These are phyloP conservation scores for Trichoderma hamatum DNA, from an alignment of 2,329 filamentous ascomycete species.

Conservation along the genomic window DNA sequence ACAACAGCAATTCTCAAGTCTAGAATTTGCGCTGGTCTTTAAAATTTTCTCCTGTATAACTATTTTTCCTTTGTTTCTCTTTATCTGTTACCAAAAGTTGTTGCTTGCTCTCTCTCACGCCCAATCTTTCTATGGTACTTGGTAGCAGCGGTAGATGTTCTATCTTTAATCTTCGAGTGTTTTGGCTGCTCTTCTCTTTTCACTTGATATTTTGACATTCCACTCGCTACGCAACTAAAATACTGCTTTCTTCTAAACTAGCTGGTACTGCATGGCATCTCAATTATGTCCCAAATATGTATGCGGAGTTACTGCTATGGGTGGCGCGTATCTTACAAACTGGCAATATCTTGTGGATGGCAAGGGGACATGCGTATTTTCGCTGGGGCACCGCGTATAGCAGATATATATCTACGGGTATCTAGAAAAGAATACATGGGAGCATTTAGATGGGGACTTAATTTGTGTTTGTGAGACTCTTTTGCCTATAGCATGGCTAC, in stretches of 20 bases:
- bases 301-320: background rate
- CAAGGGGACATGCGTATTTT: background rate
- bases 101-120: background rate
- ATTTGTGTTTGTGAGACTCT: background rate
- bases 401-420: background rate
- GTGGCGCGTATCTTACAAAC: background rate
- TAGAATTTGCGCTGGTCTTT: constrained; percentile 5
- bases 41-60: background rate
- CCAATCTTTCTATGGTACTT: background rate
- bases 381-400: background rate
- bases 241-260: background rate
- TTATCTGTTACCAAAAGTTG: background rate
- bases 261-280: background rate
- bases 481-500: background rate
- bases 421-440: constrained; percentile 10
- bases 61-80: background rate
- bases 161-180: background rate
- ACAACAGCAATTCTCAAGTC: background rate
- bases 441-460: background rate
- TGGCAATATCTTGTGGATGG: background rate
- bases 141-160: background rate
- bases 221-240: background rate
- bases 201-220: background rate
- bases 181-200: background rate
- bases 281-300: background rate